Base-by-base conservation (phyloP, 75 land plant genomes). In the Selaginella moellendorffii region DNA sequence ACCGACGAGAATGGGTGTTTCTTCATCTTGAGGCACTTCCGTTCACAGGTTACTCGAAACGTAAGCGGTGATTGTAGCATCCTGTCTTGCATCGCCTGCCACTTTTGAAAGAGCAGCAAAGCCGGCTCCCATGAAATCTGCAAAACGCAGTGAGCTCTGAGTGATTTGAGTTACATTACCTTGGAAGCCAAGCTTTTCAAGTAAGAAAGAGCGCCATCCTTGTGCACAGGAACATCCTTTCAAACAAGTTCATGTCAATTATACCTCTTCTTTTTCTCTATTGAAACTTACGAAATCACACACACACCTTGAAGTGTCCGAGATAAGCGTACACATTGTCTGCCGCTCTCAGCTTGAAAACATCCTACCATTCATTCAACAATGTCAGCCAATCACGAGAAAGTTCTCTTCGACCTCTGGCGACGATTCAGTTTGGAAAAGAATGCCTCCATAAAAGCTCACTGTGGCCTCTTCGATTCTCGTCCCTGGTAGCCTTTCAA, bases 261-360 rank as follows among this genome's bases (percentile, higher is more conserved):
- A 36, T 36, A n/a, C n/a, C n/a, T n/a, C n/a, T 36, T 36, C 5
- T 14, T 36, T 5, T 36, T 36, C 46, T 36, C 5, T 36, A 36
- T 5, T 5, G 10, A 36, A 5, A 36, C 5, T 5, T 5, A 36
- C 10, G 14, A 36, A 36, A 36, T 5, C 46, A 36, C 5, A 14
- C 14, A 14, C 46, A 36, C 30, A 76, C 78, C 77, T 76, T 62
- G 65, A 66, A 67, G 53, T 76, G 77, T 27, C 73, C 77, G 61
- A 76, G 78, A 54, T 74, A 76, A 23, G 77, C 71, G 67, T 76
- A 76, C 28, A 76, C 26, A 27, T 76, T 76, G 69, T 76, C 78
- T 17, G 36, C 78, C 52, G 78, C 42, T 29, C 78, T 70, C 61
- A 76, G 28, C 17, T 65, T 29, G 9, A 56, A 28, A n/a, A 76